Base-by-base conservation (phyloP, 73 alveolate species). In the Paramecium tetraurelia region DNA sequence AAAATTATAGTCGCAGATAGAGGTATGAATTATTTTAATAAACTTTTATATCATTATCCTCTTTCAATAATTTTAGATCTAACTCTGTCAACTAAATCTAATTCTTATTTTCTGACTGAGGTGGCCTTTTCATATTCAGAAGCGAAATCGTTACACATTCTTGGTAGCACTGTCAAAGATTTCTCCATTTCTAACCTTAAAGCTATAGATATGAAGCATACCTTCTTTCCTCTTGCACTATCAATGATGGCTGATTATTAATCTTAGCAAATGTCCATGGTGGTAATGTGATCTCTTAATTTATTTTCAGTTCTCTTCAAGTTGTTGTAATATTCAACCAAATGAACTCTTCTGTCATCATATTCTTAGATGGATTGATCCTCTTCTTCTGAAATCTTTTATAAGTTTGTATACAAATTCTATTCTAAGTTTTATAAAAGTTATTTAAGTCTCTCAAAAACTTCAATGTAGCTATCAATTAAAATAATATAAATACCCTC, bases 191-290 rank as follows among this genome's bases (percentile, higher is more conserved):
- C 90, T 80, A 20, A 80, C 57, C 90, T 80, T 48, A 7, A 44
- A 27, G 4, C 5, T 11, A 4, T 80, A 18, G 14, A 20, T 43
- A 41, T 38, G 4, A 46, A 6, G 8, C 7, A 11, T 80, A 80
- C 90, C 18, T 80, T 80, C 90, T 80, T 80, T 80, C 90, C 90
- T 46, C 90, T 80, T 12, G 90, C 90, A 44, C 76, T 44, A 80
- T 80, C 90, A 44, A 80, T 80, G 5, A 80, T 80, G 6, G 90
- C 90, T 31, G 90, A 80, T 80, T 80, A 80, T 80, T 80, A 80
- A 80, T 80, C 90, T 80, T 80, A 80, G 18, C 90, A 80, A 20
- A 80, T 80, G 16, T 80, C 90, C 90, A 80, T 80, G 7, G 46
- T 80, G 8, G 90, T 80, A 22, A 80, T 80, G 12, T 80, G 90